A percentile compares a stretch with the other conserved stretches of the same genome.
Conservation (phyloP, 2,329 filamentous ascomycete species). For the Beauveria sp. region DNA sequence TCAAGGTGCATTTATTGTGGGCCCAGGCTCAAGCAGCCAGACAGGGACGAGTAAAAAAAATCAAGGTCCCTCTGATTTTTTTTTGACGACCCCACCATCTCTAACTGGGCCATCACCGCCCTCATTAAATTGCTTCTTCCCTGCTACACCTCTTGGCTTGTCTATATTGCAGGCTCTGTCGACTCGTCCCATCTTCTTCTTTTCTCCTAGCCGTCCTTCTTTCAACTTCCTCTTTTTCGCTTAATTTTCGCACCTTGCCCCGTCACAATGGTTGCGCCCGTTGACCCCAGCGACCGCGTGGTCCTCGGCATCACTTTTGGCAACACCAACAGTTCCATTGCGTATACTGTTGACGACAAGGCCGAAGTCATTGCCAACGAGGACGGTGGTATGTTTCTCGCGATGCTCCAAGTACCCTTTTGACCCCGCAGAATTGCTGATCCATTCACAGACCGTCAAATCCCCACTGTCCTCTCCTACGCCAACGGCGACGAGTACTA, state of each 20-base stretch:
- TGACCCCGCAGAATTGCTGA: background rate
- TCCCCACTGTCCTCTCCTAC: slow-evolving; percentile 90
- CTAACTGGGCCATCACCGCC: slow-evolving; percentile 2
- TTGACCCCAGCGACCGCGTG: slow-evolving; percentile 50
- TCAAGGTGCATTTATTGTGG: slow-evolving; percentile 1
- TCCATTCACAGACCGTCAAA: slow-evolving; percentile 70
- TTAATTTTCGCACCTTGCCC: slow-evolving; percentile 4
- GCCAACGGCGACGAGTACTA: slow-evolving; percentile 95
- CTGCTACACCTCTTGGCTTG: background rate
- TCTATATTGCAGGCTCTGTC: background rate
- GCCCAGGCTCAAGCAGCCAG: background rate
- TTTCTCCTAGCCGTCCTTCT: background rate
- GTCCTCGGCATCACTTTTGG: slow-evolving; percentile 96
- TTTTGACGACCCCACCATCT: slow-evolving; percentile 12
- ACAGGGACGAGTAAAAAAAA: background rate
- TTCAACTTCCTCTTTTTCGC: no score
- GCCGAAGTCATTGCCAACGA: slow-evolving; percentile 98
- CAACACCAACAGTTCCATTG: slow-evolving; percentile 97
- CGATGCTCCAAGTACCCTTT: no score
- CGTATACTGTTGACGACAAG: slow-evolving; percentile 87
- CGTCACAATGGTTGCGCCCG: slow-evolving; percentile 37
- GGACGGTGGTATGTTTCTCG: slow-evolving; percentile 68
- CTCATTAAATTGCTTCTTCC: slow-evolving; percentile 2
- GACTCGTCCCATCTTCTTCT: background rate
- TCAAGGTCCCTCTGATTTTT: slow-evolving; percentile 15